Percentiles rank a stretch among this genome's conserved stretches.
Evolutionary conservation across 495 filamentous ascomycete species (phyloP).

Genomic region (Neurospora discreta): DNA sequence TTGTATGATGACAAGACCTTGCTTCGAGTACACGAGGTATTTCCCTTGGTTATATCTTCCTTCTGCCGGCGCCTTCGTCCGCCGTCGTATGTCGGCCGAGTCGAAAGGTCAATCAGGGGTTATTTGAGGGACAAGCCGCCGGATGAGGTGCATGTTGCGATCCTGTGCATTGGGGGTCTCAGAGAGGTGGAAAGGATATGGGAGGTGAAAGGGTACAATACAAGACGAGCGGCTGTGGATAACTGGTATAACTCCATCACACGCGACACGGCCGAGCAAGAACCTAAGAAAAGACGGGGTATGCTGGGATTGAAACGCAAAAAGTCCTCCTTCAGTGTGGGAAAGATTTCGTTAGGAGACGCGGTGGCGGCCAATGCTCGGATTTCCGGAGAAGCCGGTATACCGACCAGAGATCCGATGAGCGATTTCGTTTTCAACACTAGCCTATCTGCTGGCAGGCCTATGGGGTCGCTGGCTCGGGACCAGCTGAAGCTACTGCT

Average conservation of each 20-base stretch:
- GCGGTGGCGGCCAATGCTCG: not conserved
- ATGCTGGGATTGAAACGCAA: constrained; percentile 39
- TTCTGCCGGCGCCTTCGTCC: constrained; percentile 44
- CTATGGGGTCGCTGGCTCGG: constrained; percentile 36
- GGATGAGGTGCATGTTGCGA: constrained; percentile 44
- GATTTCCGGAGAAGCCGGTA: not conserved
- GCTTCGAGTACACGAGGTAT: constrained; percentile 42
- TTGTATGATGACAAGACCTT: constrained; percentile 48
- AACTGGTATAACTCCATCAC: constrained; percentile 39
- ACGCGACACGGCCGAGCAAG: constrained; percentile 28
- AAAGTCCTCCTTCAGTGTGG: constrained; percentile 27
- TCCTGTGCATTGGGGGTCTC: constrained; percentile 42
- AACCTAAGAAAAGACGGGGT: constrained; percentile 33
- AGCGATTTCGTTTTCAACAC: constrained; percentile 37
- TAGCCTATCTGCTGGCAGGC: constrained; percentile 41
- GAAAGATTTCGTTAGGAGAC: constrained; percentile 11
- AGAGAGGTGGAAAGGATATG: constrained; percentile 45
- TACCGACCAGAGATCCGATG: not conserved
- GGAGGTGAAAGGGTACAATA: constrained; percentile 49
- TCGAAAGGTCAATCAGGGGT: constrained; percentile 45
- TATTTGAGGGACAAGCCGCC: constrained; percentile 43
- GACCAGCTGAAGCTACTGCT: constrained; percentile 38
- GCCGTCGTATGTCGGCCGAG: constrained; percentile 43
- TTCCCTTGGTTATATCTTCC: constrained; percentile 44
- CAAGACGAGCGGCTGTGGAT: constrained; percentile 40